Percentiles rank a stretch among this genome's conserved stretches.
Evolutionary conservation across 2,329 filamentous ascomycete genomes (phyloP).

Genomic region (Neurospora sp.): DNA sequence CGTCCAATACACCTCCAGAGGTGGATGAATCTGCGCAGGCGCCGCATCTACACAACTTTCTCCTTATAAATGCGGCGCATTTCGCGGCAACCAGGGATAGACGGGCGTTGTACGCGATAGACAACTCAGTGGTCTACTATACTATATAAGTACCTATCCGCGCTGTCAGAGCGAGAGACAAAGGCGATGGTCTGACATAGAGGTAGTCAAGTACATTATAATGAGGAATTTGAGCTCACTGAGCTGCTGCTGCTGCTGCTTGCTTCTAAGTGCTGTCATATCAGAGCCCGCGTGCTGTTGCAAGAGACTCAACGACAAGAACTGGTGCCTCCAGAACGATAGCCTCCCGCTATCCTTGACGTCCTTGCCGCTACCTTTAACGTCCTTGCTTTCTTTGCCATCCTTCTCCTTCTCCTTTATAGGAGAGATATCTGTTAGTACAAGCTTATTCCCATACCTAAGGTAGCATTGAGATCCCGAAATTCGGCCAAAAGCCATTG

Average conservation of each 20-base stretch:
- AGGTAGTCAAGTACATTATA: neutral
- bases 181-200: too few species aligned
- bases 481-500: conserved; percentile 18
- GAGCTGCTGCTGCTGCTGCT: neutral
- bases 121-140: neutral
- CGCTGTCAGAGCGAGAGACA: neutral
- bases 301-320: too few species aligned
- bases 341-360: too few species aligned
- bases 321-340: too few species aligned
- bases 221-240: neutral
- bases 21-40: too few species aligned
- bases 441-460: conserved; percentile 16
- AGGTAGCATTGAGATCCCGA: conserved; percentile 13
- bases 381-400: neutral
- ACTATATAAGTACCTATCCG: neutral
- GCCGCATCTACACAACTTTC: too few species aligned
- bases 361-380: too few species aligned
- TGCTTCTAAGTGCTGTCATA: neutral
- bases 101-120: too few species aligned
- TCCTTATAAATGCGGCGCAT: too few species aligned
- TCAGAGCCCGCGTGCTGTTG: neutral
- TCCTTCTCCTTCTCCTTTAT: neutral
- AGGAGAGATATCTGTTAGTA: neutral
- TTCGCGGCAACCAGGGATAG: too few species aligned
- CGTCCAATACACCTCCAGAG: too few species aligned